phyloP scores from a whole-genome alignment of 2,329 filamentous ascomycete species.

The Clonostachys rosea region DNA sequence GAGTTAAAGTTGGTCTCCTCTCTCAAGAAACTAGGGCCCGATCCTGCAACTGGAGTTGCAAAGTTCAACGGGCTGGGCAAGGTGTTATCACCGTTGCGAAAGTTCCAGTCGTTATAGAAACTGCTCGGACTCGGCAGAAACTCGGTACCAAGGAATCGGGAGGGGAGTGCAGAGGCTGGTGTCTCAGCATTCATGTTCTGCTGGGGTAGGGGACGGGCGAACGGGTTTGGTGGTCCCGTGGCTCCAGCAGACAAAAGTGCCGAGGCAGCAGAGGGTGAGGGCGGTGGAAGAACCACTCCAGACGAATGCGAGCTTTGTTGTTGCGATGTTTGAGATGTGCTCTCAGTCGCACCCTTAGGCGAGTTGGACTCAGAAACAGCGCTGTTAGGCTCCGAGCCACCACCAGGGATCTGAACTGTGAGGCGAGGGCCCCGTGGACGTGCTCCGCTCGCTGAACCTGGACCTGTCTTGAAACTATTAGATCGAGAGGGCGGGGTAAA shows the following conservation, averaged over 20 bases:
- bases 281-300: constrained; percentile 77
- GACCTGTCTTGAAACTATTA: constrained; percentile 65
- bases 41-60: constrained; percentile 69
- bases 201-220: constrained; percentile 80
- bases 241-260: constrained; percentile 86
- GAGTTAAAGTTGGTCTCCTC: constrained; percentile 35
- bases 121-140: constrained; percentile 86
- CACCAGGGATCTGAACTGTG: constrained; percentile 92
- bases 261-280: constrained; percentile 83
- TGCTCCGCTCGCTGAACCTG: constrained; percentile 54
- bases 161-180: constrained; percentile 90
- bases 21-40: constrained; percentile 58
- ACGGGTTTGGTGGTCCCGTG: constrained; percentile 89
- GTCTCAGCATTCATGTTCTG: constrained; percentile 54
- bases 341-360: constrained; percentile 49
- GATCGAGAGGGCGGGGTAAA: constrained; percentile 71
- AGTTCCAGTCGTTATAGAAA: constrained; percentile 91
- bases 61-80: constrained; percentile 91
- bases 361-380: constrained; percentile 70
- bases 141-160: constrained; percentile 82
- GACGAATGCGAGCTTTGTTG: constrained; percentile 55
- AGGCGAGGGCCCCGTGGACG: constrained; percentile 75
- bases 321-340: constrained; percentile 49
- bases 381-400: constrained; percentile 72
- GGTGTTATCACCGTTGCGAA: constrained; percentile 73